Conservation (phyloP, 179 eudicot species). For the Beta corolliflora region DNA sequence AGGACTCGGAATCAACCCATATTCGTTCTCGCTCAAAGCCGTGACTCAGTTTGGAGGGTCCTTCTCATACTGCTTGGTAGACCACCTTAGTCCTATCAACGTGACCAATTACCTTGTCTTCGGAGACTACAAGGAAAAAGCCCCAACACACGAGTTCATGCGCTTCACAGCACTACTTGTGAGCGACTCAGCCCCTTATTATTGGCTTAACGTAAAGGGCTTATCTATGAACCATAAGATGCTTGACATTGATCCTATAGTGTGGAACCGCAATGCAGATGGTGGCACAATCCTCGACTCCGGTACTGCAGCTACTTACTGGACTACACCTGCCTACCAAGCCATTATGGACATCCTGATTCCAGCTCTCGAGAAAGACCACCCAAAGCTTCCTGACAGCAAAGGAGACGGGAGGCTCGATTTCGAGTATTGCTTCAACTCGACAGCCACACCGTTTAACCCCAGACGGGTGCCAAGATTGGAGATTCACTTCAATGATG, state of each 20-base stretch:
- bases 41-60: constrained; percentile 38
- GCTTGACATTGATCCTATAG: constrained; percentile 39
- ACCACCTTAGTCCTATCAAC: constrained; percentile 43
- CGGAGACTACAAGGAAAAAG: constrained; percentile 27
- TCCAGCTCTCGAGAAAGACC: constrained; percentile 21
- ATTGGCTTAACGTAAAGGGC: constrained; percentile 40
- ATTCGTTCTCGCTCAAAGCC: constrained; percentile 36
- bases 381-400: constrained; percentile 13
- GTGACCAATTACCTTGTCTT: constrained; percentile 41
- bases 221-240: constrained; percentile 36
- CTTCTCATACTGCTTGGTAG: constrained; percentile 56
- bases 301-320: constrained; percentile 31
- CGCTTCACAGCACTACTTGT: constrained; percentile 36
- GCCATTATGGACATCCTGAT: constrained; percentile 37
- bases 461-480: constrained; percentile 36
- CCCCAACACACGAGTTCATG: constrained; percentile 26
- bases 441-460: constrained; percentile 30
- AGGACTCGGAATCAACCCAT: constrained; percentile 43
- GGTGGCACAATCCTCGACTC: constrained; percentile 53
- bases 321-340: constrained; percentile 38
- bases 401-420: constrained; percentile 21
- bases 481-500: constrained; percentile 49
- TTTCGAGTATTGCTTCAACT: constrained; percentile 48
- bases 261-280: constrained; percentile 28
- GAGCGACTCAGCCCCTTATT: constrained; percentile 21